Evolutionary conservation across 371 early-diverging fungal genomes (phyloP), one percentile per base, ranked within the genome.

Genomic region (Rhizopus stolonifer): DNA sequence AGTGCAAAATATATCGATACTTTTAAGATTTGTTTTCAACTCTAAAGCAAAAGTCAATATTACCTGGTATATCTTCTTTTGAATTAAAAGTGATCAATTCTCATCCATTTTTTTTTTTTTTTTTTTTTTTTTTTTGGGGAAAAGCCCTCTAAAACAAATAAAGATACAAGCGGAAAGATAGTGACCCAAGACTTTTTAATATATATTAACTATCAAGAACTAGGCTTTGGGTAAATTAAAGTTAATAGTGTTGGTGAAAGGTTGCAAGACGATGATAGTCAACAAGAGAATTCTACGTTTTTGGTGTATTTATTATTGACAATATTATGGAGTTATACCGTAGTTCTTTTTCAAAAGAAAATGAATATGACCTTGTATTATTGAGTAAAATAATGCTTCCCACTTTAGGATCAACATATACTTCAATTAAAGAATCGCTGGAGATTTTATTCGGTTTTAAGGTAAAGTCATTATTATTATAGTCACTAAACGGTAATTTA

Each of bases 1-100:
- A 23, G 38, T 52, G 11, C 58, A 58, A 47, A 52, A 58, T 25
- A 42, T 52, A 33, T 39, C 58, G 31, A 57, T 51, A 19, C 25
- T 51, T 21, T 29, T 57, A 25, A 49, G 39, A 50, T 50, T 57
- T 45, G 39, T 57, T 29, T 57, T 57, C 31, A 50, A 57, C 50
- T 45, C 57, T 26, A 57, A 38, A 51, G 49, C 57, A 18, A 46
- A 38, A 34, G 26, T 57, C 9, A 50, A 50, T 38, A 21, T 57
- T 45, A 22, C 46, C 19, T 57, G 46, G 58, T 58, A 47, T 38
- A 46, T 39, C 48, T 51, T 32, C n/a, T 34, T 39, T 56, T 49
- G 33, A 9, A 43, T 32, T 23, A 45, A 46, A 50, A 51, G 15
- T 9, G 17, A 24, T 46, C 3, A 45, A 36, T 22, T 57, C 33